Percentiles rank a stretch among this genome's conserved stretches.
phyloP scores from a whole-genome alignment of 2,329 filamentous ascomycete species.

The Curvularia eragrostidis region DNA sequence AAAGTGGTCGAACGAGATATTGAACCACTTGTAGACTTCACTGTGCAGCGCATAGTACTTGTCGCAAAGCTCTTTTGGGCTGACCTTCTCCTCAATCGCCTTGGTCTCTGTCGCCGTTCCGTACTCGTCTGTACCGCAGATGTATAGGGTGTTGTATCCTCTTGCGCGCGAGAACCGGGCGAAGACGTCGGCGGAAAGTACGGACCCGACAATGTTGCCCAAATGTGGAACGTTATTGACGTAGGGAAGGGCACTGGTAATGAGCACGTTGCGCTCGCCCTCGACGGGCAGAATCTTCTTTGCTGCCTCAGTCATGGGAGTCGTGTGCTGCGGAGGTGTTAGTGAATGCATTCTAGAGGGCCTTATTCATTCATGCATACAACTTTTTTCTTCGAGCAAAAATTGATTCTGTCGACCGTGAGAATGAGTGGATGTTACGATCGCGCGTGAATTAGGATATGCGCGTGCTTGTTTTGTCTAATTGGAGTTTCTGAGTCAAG shows the following conservation, averaged over 20 bases:
- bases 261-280: slow-evolving; percentile 81
- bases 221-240: slow-evolving; percentile 79
- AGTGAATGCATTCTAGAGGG: background rate
- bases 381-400: background rate
- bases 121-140: slow-evolving; percentile 93
- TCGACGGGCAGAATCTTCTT: slow-evolving; percentile 57
- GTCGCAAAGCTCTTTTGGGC: slow-evolving; percentile 82
- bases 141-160: slow-evolving; percentile 78
- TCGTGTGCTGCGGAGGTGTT: slow-evolving; percentile 4
- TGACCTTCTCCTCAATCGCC: slow-evolving; percentile 84
- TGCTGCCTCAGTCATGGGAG: slow-evolving; percentile 42
- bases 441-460: background rate
- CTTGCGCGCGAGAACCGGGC: slow-evolving; percentile 77
- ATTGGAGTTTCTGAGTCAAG: slow-evolving; percentile 33
- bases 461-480: slow-evolving; percentile 15
- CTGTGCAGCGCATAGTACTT: slow-evolving; percentile 93
- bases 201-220: slow-evolving; percentile 58
- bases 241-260: slow-evolving; percentile 91
- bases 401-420: background rate
- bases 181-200: slow-evolving; percentile 87
- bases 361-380: slow-evolving; percentile 2
- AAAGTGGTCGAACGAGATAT: slow-evolving; percentile 93
- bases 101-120: slow-evolving; percentile 96
- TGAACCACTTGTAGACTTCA: slow-evolving; percentile 94
- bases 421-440: background rate